Percentiles rank a stretch among this genome's conserved stretches.
phyloP scores from a whole-genome alignment of 805 yeast genomes.

The Saccharomycopsis guyanensis region DNA sequence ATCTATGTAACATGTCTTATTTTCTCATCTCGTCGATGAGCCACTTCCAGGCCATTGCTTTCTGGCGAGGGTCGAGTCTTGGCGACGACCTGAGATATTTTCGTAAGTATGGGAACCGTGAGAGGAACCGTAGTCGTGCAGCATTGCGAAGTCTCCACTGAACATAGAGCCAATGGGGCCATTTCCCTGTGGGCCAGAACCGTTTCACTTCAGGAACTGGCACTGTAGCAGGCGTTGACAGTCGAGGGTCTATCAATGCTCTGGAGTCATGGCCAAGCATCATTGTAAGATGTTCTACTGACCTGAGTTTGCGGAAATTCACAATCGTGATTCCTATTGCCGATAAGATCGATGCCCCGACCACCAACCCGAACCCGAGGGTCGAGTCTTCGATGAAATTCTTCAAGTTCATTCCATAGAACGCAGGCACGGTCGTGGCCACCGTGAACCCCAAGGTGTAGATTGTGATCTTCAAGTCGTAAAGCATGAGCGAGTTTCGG shows the following conservation, averaged over 20 bases:
- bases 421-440: conserved; percentile 72
- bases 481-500: conserved; percentile 83
- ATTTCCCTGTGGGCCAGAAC: no score
- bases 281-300: conserved; percentile 63
- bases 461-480: conserved; percentile 76
- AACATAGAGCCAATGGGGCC: neutral
- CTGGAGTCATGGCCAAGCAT: conserved; percentile 26
- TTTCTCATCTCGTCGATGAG: conserved; percentile 10
- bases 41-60: conserved; percentile 20
- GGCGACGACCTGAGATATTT: neutral
- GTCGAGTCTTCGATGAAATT: conserved; percentile 82
- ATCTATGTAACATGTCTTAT: no score
- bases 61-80: conserved; percentile 9
- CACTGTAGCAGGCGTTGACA: no score
- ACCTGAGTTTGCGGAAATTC: conserved; percentile 48
- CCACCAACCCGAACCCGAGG: conserved; percentile 56
- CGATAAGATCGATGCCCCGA: conserved; percentile 38
- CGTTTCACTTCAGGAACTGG: neutral
- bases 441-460: conserved; percentile 78
- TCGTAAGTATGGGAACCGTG: neutral
- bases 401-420: conserved; percentile 94
- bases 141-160: neutral
- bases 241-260: no score
- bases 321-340: conserved; percentile 48
- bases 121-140: neutral